Conservation (phyloP, 176 grass and related monocot genomes). For the Triticum timopheevii region DNA sequence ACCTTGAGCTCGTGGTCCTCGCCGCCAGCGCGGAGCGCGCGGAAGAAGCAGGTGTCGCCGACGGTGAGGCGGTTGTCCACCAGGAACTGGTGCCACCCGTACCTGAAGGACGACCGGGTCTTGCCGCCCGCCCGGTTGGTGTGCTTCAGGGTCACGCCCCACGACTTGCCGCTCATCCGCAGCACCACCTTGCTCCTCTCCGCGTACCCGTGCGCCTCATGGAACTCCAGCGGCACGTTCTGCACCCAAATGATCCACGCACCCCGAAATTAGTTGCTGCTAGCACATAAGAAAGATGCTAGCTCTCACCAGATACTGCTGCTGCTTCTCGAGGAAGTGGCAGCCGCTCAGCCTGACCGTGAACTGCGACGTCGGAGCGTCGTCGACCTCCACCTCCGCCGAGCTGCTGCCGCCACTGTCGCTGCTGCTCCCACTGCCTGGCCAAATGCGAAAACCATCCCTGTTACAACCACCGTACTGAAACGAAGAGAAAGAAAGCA, state of each 20-base stretch:
- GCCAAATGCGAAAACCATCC: not conserved
- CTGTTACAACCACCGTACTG: no score
- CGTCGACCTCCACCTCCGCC: not conserved
- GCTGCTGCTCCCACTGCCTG: not conserved
- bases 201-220: slow-evolving; percentile 40
- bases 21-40: not conserved
- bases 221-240: slow-evolving; percentile 58
- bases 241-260: not conserved
- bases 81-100: slow-evolving; percentile 48
- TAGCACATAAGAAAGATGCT: not conserved
- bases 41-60: slow-evolving; percentile 52
- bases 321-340: slow-evolving; percentile 30
- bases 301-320: slow-evolving; percentile 47
- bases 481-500: not conserved
- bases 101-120: slow-evolving; percentile 24
- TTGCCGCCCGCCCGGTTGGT: not conserved
- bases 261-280: not conserved
- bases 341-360: slow-evolving; percentile 20
- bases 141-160: slow-evolving; percentile 45
- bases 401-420: not conserved
- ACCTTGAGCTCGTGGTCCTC: slow-evolving; percentile 43
- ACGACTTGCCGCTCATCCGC: slow-evolving; percentile 17
- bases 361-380: slow-evolving; percentile 24
- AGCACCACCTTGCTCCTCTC: slow-evolving; percentile 22
- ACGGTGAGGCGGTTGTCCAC: slow-evolving; percentile 42